A percentile compares a stretch with the other conserved stretches of the same genome.
Evolutionary conservation across 169 alveolate genomes (phyloP).

Genomic region (Plasmodium inui): DNA sequence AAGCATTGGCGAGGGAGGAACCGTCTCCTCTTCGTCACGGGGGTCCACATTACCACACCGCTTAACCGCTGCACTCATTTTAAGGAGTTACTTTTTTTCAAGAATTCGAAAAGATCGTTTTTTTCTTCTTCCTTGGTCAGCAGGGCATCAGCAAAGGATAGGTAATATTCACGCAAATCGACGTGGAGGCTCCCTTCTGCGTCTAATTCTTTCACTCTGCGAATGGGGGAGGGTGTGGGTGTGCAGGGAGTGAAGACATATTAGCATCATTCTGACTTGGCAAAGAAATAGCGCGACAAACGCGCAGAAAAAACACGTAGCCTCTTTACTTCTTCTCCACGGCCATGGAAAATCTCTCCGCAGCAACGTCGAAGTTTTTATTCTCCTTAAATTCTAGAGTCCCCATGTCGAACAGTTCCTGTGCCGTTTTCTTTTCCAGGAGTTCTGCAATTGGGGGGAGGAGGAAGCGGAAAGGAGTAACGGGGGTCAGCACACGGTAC

Average conservation of each 20-base stretch:
- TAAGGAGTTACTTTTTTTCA: constrained; percentile 44
- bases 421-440: constrained; percentile 58
- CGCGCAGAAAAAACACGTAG: not conserved
- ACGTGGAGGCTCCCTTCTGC: constrained; percentile 35
- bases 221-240: not conserved
- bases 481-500: not conserved
- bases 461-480: not conserved
- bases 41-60: not conserved
- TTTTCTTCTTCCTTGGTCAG: constrained; percentile 66
- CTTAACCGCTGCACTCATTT: not conserved
- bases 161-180: constrained; percentile 57
- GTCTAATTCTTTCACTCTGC: constrained; percentile 52
- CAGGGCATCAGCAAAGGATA: constrained; percentile 58
- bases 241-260: not conserved
- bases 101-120: constrained; percentile 53
- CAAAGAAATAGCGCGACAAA: not conserved
- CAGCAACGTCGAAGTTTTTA: constrained; percentile 60
- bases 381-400: constrained; percentile 65
- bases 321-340: constrained; percentile 56
- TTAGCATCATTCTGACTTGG: not conserved
- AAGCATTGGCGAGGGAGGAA: not conserved
- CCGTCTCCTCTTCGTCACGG: not conserved
- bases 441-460: constrained; percentile 12
- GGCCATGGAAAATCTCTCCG: constrained; percentile 71
- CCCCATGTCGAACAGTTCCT: constrained; percentile 72